phyloP scores from a whole-genome alignment of 192 early-diverging fungal genomes.

The Lunasporangiospora selenospora region DNA sequence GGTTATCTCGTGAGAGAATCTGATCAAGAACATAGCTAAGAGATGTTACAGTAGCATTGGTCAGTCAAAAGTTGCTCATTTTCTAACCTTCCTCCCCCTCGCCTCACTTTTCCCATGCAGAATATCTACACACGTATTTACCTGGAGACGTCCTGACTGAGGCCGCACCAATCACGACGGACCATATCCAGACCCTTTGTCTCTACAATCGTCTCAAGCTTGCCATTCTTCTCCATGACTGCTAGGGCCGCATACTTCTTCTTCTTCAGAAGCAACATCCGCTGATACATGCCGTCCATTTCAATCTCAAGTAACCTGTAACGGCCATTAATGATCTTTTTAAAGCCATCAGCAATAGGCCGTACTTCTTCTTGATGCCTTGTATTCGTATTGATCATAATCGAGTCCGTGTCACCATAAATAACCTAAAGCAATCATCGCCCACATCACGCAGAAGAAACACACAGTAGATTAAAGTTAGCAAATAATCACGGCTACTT shows the following conservation, averaged over 20 bases:
- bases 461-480: not conserved
- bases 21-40: constrained; percentile 68
- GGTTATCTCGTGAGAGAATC: constrained; percentile 54
- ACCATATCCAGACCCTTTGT: constrained; percentile 97
- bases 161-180: constrained; percentile 95
- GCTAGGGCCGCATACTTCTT: constrained; percentile 97
- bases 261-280: constrained; percentile 93
- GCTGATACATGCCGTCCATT: constrained; percentile 92
- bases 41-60: too few relatives aligned
- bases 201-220: constrained; percentile 64
- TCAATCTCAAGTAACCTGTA: constrained; percentile 97
- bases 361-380: constrained; percentile 74
- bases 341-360: constrained; percentile 82
- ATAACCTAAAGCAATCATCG: constrained; percentile 70
- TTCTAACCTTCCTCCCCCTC: too few relatives aligned
- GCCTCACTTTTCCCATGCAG: too few relatives aligned
- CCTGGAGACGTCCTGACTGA: constrained; percentile 89
- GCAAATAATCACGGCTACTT: constrained; percentile 3
- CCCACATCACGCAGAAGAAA: not conserved
- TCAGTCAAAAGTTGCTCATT: too few relatives aligned
- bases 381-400: constrained; percentile 95
- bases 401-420: constrained; percentile 99
- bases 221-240: constrained; percentile 66
- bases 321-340: constrained; percentile 85
- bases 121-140: constrained; percentile 51